Percentiles rank a stretch among this genome's conserved stretches.
phyloP scores from a whole-genome alignment of 176 grass and related monocot species.

The Musa acuminata region DNA sequence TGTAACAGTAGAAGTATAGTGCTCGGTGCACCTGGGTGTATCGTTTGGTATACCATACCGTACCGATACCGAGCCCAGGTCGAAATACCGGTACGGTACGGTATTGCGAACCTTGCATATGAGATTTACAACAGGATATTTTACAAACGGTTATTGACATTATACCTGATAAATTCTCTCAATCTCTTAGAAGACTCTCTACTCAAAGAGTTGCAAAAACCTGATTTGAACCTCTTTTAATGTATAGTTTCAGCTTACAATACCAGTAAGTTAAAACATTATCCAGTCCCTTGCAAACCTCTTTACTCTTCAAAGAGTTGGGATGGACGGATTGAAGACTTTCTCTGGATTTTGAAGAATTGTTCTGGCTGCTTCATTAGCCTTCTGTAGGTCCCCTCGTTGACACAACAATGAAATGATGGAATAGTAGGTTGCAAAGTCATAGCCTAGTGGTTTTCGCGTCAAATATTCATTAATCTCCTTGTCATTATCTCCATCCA shows the following conservation, averaged over 20 bases:
- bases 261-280: too few species aligned
- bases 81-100: too few species aligned
- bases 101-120: too few species aligned
- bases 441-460: slow-evolving; percentile 41
- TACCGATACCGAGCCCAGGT: too few species aligned
- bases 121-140: too few species aligned
- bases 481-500: slow-evolving; percentile 26
- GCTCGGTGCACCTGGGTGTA: too few species aligned
- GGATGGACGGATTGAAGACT: not conserved
- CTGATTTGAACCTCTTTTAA: too few species aligned
- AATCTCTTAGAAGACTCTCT: not conserved
- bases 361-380: slow-evolving; percentile 52
- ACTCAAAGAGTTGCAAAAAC: not conserved
- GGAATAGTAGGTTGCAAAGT: slow-evolving; percentile 75
- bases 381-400: slow-evolving; percentile 58
- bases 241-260: too few species aligned
- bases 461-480: slow-evolving; percentile 31
- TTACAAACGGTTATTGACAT: too few species aligned
- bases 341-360: slow-evolving; percentile 71
- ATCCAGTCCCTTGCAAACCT: not conserved
- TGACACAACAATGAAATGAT: slow-evolving; percentile 58
- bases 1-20: too few species aligned
- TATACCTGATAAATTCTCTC: too few species aligned
- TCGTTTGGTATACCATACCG: too few species aligned
- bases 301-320: not conserved